Conservation (phyloP, 345 rosid genomes). For the Melastoma malabathricum region DNA sequence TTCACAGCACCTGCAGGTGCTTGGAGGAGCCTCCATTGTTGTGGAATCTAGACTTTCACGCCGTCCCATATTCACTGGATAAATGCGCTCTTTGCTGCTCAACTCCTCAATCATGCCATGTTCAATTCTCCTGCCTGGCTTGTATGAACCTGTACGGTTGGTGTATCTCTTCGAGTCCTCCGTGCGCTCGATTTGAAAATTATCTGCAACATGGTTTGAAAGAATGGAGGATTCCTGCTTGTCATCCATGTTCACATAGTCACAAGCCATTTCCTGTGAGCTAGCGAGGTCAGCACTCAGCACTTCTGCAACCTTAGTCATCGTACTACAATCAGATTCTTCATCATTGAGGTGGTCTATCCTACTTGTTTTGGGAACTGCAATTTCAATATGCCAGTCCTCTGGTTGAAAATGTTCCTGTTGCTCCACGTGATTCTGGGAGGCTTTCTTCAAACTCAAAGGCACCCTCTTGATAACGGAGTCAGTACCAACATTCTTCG, state of each 20-base stretch:
- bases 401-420: slow-evolving; percentile 38
- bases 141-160: slow-evolving; percentile 22
- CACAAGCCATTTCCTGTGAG: slow-evolving; percentile 36
- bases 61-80: slow-evolving; percentile 33
- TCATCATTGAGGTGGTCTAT: slow-evolving; percentile 40
- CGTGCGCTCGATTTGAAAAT: slow-evolving; percentile 34
- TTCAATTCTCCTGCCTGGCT: slow-evolving; percentile 28
- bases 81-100: slow-evolving; percentile 27
- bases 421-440: slow-evolving; percentile 25
- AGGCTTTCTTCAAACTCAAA: slow-evolving; percentile 31
- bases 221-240: slow-evolving; percentile 48
- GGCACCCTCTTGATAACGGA: slow-evolving; percentile 40
- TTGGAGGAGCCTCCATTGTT: slow-evolving; percentile 51
- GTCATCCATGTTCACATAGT: slow-evolving; percentile 42
- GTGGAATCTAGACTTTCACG: slow-evolving; percentile 62
- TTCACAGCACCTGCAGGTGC: slow-evolving; percentile 37
- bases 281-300: slow-evolving; percentile 23
- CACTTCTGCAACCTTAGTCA: slow-evolving; percentile 47
- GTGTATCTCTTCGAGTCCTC: slow-evolving; percentile 34
- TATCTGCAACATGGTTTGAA: slow-evolving; percentile 30
- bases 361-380: slow-evolving; percentile 36
- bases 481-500: slow-evolving; percentile 31
- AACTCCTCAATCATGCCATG: slow-evolving; percentile 32
- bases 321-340: slow-evolving; percentile 73
- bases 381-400: slow-evolving; percentile 70